Base-by-base conservation (phyloP, 768 basidiomycete species). In the Lenzites betulinus region DNA sequence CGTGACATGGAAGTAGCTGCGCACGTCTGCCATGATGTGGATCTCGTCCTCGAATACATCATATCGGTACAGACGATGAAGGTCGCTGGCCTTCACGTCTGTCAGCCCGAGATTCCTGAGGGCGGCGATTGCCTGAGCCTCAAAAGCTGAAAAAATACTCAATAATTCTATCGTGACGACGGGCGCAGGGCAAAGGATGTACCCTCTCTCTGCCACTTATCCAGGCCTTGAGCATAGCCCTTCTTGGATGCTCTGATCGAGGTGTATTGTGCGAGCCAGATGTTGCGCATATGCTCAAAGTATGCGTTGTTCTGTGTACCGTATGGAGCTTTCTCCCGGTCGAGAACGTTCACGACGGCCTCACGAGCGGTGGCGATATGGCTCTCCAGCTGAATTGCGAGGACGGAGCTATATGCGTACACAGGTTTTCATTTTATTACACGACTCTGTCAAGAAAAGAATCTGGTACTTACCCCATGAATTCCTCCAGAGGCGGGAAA, bases 1-100 rank as follows among this genome's bases (percentile, higher is more conserved):
- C 56, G 22, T 67, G 84, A 89, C 87, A 77, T 89, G 84, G 70
- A 89, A 90, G 64, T 89, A 89, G 0, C 83, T 86, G 9, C 86
- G 76, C 4, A 89, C 85, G 58, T 85, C 81, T 0, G 86, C 86
- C 87, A 90, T 89, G 61, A 89, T 84, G 2, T 67, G 62, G 11
- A 90, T 65, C 0, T 85, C 85, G 0, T 79, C 76, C 36, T 84
- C 76, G 39, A 82, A 77, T 7, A 23, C 36, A 16, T 41, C 46
- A 16, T 25, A 66, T 81, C 85, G 60, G 83, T 87, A 5, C 82
- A 46, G 44, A 8, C 84, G 41, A 0, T 78, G 76, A 0, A 85
- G 81, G 18, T 80, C 78, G 59, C 41, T 26, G 16, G 18, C 44
- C 0, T 16, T 39, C 18, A 20, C 28, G 23, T 30, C 18, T 1